phyloP scores from a whole-genome alignment of 1,139 yeast species.

The Candida tetrigidarum region DNA sequence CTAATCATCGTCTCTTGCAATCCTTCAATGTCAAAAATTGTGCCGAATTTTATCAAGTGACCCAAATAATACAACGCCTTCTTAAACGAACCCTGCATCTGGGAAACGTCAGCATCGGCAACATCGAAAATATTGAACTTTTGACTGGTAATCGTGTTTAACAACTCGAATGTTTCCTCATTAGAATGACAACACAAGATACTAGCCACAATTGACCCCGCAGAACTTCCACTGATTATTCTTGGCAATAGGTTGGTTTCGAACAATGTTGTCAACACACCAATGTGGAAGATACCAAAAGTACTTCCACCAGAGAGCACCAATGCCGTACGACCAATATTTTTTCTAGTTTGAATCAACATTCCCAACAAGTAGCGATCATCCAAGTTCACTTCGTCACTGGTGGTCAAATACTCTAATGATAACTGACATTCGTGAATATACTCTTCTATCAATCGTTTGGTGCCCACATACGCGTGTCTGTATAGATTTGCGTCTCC shows the following conservation, averaged over 20 bases:
- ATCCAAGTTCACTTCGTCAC: slow-evolving; percentile 55
- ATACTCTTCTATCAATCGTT: slow-evolving; percentile 79
- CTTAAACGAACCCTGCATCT: slow-evolving; percentile 46
- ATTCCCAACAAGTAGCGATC: slow-evolving; percentile 74
- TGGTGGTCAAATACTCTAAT: slow-evolving; percentile 52
- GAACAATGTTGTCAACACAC: slow-evolving; percentile 79
- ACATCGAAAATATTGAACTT: slow-evolving; percentile 73
- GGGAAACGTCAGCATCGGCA: slow-evolving; percentile 29
- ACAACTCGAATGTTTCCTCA: slow-evolving; percentile 65
- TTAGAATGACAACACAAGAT: slow-evolving; percentile 80
- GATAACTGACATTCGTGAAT: slow-evolving; percentile 74
- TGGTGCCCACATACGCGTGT: slow-evolving; percentile 87
- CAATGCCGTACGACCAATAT: slow-evolving; percentile 91
- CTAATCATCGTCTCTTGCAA: slow-evolving; percentile 73
- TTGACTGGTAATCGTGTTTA: slow-evolving; percentile 56
- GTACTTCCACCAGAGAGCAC: slow-evolving; percentile 96
- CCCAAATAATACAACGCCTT: slow-evolving; percentile 36
- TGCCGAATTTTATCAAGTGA: slow-evolving; percentile 77
- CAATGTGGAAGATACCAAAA: slow-evolving; percentile 90
- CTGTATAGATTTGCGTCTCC: slow-evolving; percentile 80
- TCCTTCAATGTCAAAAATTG: slow-evolving; percentile 82
- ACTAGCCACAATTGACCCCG: slow-evolving; percentile 95
- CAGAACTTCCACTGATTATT: slow-evolving; percentile 93
- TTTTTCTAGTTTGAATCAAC: slow-evolving; percentile 85
- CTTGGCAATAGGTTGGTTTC: slow-evolving; percentile 81